Evolutionary conservation across 106 monocot genomes (phyloP).

Genomic region (Dioscorea dumetorum): DNA sequence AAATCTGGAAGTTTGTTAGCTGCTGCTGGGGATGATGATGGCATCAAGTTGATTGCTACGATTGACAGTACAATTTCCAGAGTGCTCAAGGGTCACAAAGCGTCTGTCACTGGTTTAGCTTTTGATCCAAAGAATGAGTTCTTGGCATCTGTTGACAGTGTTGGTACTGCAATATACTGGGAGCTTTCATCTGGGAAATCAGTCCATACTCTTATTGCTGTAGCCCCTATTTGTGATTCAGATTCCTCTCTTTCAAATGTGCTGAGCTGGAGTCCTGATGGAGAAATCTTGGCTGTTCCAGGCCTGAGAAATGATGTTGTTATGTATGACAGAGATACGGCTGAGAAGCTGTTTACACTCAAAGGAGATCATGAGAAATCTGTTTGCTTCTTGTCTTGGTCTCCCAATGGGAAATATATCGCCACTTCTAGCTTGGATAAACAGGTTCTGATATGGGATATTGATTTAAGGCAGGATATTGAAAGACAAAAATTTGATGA

Average conservation of each 20-base stretch:
- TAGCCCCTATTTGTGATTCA: constrained; percentile 65
- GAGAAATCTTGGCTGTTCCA: constrained; percentile 80
- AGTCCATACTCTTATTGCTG: constrained; percentile 53
- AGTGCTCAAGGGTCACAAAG: constrained; percentile 89
- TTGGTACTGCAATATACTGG: constrained; percentile 87
- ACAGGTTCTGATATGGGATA: constrained; percentile 90
- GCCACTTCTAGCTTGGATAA: constrained; percentile 76
- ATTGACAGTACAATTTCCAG: constrained; percentile 77
- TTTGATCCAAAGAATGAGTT: constrained; percentile 92
- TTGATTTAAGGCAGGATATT: constrained; percentile 86
- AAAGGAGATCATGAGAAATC: constrained; percentile 82
- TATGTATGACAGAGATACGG: constrained; percentile 89
- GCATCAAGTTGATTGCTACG: constrained; percentile 95
- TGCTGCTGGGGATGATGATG: constrained; percentile 96
- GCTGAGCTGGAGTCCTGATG: constrained; percentile 91
- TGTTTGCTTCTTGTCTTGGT: constrained; percentile 86
- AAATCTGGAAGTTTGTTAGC: constrained; percentile 86
- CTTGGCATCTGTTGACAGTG: constrained; percentile 71
- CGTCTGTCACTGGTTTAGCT: constrained; percentile 64
- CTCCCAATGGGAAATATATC: constrained; percentile 92
- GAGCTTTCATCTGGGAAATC: constrained; percentile 70
- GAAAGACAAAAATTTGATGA: constrained; percentile 89
- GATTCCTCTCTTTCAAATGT: constrained; percentile 48
- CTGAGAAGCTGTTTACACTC: constrained; percentile 75
- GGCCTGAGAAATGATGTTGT: constrained; percentile 95